Evolutionary conservation across 202 grass and related monocot species (phyloP), one percentile per base, ranked within the genome.

Genomic region (Brachypodium distachyon): DNA sequence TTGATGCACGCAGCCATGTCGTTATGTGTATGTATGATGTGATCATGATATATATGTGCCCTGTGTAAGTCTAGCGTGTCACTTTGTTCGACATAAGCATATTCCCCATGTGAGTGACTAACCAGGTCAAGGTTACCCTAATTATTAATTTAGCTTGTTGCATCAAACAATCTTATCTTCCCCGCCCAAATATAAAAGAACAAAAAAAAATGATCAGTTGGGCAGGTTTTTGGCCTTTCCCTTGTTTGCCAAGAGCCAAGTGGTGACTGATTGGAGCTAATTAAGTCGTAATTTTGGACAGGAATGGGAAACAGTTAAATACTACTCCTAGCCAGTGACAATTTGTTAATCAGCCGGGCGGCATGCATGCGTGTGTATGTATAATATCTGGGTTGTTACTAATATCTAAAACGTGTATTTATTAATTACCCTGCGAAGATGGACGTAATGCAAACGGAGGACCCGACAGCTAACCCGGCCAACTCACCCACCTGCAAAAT

Each of bases 401-500:
- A 68, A 68, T 74, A 16, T 85, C 33, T 55, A 76, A 55, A 10
- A 12, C 42, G 46, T 48, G 2, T n/a, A n/a, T n/a, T n/a, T n/a
- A 29, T 33, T 39, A 82, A 80, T 87, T 99, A 99, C 96, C 96
- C 96, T 74, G 96, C 96, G 70, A 99, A 87, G 74, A 99, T 88
- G 51, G 96, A 99, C 47, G 96, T 96, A 90, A 99, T 96, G 92
- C 96, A 99, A 65, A 99, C 96, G 72, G 96, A 25, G 26, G 96
- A 90, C 32, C 96, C 96, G 28, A 99, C 96, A 13, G 96, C 96
- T 72, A 99, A 70, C 61, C 96, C 96, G 12, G 96, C 96, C 89
- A 99, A 84, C 70, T 99, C 96, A 70, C 96, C 96, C 61, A 99
- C 92, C 96, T 99, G 91, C 72, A 72, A 21, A 14, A 43, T 5